phyloP scores from a whole-genome alignment of 768 basidiomycete species.

The Mrakia hoshinonis region DNA sequence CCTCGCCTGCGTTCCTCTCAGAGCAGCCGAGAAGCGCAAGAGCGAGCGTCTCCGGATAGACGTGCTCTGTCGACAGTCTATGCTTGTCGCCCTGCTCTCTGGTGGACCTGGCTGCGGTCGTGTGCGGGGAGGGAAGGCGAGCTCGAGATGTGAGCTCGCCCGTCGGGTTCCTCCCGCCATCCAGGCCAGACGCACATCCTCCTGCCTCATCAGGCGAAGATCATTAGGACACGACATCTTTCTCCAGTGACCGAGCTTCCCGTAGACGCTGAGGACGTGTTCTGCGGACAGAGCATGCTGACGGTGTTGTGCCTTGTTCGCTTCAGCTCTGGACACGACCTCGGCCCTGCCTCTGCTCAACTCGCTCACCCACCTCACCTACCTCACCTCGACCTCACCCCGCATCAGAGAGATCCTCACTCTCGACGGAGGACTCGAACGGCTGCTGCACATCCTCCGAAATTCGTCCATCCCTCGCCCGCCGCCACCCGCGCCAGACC shows the following conservation, averaged over 20 bases:
- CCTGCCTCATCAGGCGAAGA: background rate
- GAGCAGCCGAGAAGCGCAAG: background rate
- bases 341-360: constrained; percentile 58
- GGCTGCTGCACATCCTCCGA: constrained; percentile 81
- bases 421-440: constrained; percentile 92
- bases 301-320: background rate
- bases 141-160: background rate
- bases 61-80: background rate
- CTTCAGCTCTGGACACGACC: constrained; percentile 42
- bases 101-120: background rate
- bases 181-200: too few species aligned
- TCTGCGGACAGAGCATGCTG: background rate
- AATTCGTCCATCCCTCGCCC: constrained; percentile 74
- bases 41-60: too few species aligned
- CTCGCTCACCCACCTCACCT: constrained; percentile 88
- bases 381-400: constrained; percentile 93
- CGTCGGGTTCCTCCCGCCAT: background rate
- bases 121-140: background rate
- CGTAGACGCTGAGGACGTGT: too few species aligned
- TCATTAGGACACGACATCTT: background rate
- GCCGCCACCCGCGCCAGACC: constrained; percentile 34
- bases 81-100: too few species aligned
- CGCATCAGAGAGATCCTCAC: constrained; percentile 98
- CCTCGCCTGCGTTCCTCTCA: background rate
- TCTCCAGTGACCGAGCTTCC: background rate